A percentile compares a stretch with the other conserved stretches of the same genome.
These are phyloP conservation scores for Hanseniaspora meyeri DNA, from an alignment of 805 yeast genomes.

Conservation along the genomic window DNA sequence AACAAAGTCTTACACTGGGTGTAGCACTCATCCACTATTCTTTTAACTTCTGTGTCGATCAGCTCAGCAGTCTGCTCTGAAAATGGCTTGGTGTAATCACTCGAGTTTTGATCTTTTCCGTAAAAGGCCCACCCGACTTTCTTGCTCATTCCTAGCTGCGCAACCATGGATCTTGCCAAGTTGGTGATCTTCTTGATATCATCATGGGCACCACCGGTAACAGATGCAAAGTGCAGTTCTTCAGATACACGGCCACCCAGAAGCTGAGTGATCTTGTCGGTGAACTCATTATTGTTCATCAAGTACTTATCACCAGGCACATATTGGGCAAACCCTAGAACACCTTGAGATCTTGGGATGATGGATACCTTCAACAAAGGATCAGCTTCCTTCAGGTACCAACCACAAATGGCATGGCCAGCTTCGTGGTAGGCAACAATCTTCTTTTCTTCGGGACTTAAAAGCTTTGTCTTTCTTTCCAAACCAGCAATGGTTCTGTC, in stretches of 20 bases:
- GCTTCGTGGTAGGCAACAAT: constrained; percentile 93
- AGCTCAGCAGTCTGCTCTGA: constrained; percentile 74
- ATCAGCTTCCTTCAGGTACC: constrained; percentile 80
- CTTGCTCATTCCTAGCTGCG: constrained; percentile 77
- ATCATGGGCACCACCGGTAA: constrained; percentile 85
- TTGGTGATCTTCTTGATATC: constrained; percentile 85
- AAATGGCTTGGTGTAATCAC: constrained; percentile 68
- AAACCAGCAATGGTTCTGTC: constrained; percentile 93
- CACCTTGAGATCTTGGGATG: constrained; percentile 89
- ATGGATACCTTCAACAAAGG: constrained; percentile 87
- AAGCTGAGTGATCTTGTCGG: constrained; percentile 85
- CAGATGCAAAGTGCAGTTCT: constrained; percentile 74
- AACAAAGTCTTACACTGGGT: constrained; percentile 56
- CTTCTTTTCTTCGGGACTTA: constrained; percentile 67
- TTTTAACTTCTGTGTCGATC: constrained; percentile 73
- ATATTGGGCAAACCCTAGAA: constrained; percentile 91
- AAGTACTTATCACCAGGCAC: constrained; percentile 81
- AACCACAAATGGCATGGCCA: constrained; percentile 92
- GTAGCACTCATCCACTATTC: constrained; percentile 68
- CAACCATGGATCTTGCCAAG: constrained; percentile 83
- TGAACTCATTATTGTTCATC: constrained; percentile 60
- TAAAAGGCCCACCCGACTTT: constrained; percentile 57
- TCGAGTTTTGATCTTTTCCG: constrained; percentile 36
- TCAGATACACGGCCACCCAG: constrained; percentile 88
- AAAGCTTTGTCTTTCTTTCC: constrained; percentile 68